These are phyloP conservation scores for Phytopythium boreale DNA, from an alignment of 352 stramenopile genomes.

Conservation along the genomic window DNA sequence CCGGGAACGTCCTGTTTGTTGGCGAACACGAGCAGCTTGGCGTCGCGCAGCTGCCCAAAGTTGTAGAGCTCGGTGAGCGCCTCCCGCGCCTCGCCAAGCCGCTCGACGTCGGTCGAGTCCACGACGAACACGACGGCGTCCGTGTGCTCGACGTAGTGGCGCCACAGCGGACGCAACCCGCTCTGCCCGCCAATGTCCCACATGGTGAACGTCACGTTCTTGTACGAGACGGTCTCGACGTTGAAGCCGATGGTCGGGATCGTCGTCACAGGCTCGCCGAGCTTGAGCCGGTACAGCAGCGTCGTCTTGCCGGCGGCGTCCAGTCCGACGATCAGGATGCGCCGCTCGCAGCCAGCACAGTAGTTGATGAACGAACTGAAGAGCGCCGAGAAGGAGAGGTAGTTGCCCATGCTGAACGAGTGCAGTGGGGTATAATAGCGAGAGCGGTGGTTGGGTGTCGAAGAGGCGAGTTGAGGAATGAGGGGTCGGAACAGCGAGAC, in stretches of 20 bases:
- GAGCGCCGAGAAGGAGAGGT: constrained; percentile 30
- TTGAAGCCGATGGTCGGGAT: constrained; percentile 89
- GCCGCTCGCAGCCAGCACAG: constrained; percentile 32
- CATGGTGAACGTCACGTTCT: constrained; percentile 70
- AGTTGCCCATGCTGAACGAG: constrained; percentile 36
- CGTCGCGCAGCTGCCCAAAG: constrained; percentile 33
- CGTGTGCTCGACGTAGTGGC: constrained; percentile 62
- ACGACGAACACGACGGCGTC: constrained; percentile 86
- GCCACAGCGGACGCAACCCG: constrained; percentile 50
- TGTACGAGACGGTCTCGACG: constrained; percentile 74
- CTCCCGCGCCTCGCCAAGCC: constrained; percentile 42
- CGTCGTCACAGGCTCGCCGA: constrained; percentile 64
- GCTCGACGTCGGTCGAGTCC: constrained; percentile 50
- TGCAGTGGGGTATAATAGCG: not conserved
- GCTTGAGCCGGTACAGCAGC: constrained; percentile 90
- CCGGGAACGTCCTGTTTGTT: constrained; percentile 50
- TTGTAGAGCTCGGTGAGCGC: constrained; percentile 41
- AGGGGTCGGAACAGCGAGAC: not conserved
- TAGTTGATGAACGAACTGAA: constrained; percentile 27
- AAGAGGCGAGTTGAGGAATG: constrained; percentile 2
- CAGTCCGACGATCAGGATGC: constrained; percentile 89
- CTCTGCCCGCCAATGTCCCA: constrained; percentile 81
- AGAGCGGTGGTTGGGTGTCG: not conserved
- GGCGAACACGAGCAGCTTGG: constrained; percentile 44
- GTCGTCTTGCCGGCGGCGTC: constrained; percentile 97